Percentiles rank a stretch among this genome's conserved stretches.
Conservation (phyloP, 176 grass and related monocot species). For the Canna indica region DNA sequence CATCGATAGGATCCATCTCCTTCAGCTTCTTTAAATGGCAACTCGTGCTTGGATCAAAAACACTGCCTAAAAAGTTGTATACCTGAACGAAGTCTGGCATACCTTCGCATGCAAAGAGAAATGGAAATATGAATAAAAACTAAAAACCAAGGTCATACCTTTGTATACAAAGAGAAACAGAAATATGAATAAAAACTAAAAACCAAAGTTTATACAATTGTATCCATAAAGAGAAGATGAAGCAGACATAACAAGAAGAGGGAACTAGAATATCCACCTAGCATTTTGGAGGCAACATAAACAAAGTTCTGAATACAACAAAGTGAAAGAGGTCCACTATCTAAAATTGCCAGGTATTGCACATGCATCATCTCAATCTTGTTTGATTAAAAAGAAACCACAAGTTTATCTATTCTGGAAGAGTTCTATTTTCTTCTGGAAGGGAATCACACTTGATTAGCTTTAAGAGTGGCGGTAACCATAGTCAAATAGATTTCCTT, state of each 20-base stretch:
- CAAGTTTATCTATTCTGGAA: no score
- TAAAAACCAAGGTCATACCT: no score
- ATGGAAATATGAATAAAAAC: not conserved
- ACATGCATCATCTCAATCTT: not conserved
- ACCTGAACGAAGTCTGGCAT: slow-evolving; percentile 94
- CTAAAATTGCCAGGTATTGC: not conserved
- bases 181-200: not conserved
- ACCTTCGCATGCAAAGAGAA: slow-evolving; percentile 38
- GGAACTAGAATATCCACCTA: not conserved
- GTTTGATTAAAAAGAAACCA: no score
- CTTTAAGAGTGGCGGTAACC: no score
- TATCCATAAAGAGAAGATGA: not conserved
- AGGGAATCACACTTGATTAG: no score
- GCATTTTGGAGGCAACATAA: not conserved
- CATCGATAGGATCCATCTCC: slow-evolving; percentile 99
- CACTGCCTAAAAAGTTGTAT: slow-evolving; percentile 77
- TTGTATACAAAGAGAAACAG: slow-evolving; percentile 23
- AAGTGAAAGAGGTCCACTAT: not conserved
- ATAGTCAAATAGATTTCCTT: no score
- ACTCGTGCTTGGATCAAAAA: slow-evolving; percentile 92
- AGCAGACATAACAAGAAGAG: not conserved
- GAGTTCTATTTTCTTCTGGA: not conserved
- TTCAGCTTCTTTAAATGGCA: slow-evolving; percentile 91
- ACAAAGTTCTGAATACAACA: not conserved
- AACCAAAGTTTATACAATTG: not conserved